These are phyloP conservation scores for Penicillium diatomitis DNA, from an alignment of 495 filamentous ascomycete species.

Conservation along the genomic window DNA sequence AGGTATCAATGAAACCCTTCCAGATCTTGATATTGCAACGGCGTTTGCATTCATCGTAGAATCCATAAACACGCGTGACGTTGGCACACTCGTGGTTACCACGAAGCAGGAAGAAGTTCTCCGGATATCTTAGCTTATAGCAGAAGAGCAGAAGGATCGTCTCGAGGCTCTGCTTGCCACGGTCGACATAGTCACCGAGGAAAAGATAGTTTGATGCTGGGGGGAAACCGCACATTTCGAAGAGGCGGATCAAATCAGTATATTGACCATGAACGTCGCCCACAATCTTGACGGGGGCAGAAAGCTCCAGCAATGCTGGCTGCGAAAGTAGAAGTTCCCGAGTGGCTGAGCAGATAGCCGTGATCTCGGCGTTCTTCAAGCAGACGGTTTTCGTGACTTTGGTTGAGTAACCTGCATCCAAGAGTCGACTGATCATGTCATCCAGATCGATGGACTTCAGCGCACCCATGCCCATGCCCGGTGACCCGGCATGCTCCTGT, in stretches of 20 bases:
- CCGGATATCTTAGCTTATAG: constrained; percentile 97
- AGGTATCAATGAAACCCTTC: constrained; percentile 98
- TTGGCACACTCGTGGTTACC: constrained; percentile 99
- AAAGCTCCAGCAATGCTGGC: constrained; percentile 82
- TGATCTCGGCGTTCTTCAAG: constrained; percentile 95
- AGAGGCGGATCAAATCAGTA: constrained; percentile 92
- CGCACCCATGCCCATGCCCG: constrained; percentile 51
- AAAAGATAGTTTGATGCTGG: constrained; percentile 92
- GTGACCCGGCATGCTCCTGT: constrained; percentile 30
- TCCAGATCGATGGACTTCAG: constrained; percentile 89
- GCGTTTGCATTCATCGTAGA: constrained; percentile 98
- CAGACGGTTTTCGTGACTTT: constrained; percentile 97
- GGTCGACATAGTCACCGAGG: constrained; percentile 94
- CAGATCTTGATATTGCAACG: constrained; percentile 97
- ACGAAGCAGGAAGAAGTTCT: constrained; percentile 96
- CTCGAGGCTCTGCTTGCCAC: constrained; percentile 94
- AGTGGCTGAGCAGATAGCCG: constrained; percentile 77
- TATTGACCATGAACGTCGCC: constrained; percentile 98
- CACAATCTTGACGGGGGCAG: constrained; percentile 97
- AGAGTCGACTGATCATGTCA: constrained; percentile 89
- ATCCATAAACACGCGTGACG: constrained; percentile 95
- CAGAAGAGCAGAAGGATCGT: constrained; percentile 93
- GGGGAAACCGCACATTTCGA: constrained; percentile 99
- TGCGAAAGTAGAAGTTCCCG: constrained; percentile 86
- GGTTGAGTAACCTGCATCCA: constrained; percentile 90